These are phyloP conservation scores for Zostera marina DNA, from an alignment of 116 monocot species.

Conservation along the genomic window DNA sequence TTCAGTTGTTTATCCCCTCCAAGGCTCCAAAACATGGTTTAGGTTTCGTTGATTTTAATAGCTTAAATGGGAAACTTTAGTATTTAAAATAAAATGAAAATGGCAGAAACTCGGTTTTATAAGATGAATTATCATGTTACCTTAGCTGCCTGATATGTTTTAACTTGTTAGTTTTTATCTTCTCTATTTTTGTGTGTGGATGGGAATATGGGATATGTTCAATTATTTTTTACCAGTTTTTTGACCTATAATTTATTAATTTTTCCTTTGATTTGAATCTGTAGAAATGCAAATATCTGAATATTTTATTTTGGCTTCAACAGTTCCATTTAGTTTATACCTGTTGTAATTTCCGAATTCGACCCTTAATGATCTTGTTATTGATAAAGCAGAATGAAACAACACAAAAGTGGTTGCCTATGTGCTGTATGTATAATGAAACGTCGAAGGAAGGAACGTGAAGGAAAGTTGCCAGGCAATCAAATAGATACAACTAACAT, in stretches of 20 bases:
- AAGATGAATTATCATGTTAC: too few species aligned
- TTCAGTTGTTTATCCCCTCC: too few species aligned
- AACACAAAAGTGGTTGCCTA: conserved; percentile 53
- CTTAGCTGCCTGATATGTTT: too few species aligned
- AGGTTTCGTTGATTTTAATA: too few species aligned
- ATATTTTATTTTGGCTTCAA: not conserved
- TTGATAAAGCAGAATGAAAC: conserved; percentile 9
- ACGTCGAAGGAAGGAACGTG: conserved; percentile 38
- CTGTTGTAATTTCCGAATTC: not conserved
- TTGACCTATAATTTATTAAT: not conserved
- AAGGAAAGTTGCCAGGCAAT: conserved; percentile 9
- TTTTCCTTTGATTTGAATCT: not conserved
- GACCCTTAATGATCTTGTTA: not conserved
- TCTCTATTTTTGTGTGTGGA: too few species aligned
- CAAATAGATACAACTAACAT: conserved; percentile 12
- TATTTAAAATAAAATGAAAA: too few species aligned
- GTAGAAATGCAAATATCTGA: not conserved
- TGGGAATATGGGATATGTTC: too few species aligned
- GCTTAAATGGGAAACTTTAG: too few species aligned
- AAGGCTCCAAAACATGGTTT: too few species aligned
- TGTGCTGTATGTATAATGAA: conserved; percentile 60
- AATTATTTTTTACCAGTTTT: too few species aligned
- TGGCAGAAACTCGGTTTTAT: too few species aligned
- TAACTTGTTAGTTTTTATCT: too few species aligned
- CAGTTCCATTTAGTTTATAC: not conserved